Evolutionary conservation across 2,329 filamentous ascomycete species (phyloP).

Genomic region (Periconia sp.): DNA sequence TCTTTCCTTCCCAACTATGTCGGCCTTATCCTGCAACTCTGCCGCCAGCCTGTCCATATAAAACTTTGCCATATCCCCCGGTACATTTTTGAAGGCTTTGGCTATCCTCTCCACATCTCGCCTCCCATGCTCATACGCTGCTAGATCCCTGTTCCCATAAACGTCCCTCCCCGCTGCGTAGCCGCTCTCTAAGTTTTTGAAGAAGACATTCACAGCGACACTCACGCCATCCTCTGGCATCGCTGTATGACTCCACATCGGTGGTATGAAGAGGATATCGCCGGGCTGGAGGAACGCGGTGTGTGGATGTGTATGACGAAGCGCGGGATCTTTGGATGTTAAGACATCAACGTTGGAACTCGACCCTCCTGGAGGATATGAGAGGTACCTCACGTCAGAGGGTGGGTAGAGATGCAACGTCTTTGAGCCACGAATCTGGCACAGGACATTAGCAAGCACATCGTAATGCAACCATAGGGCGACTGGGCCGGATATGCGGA

Average conservation of each 20-base stretch:
- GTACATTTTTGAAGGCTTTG: conserved; percentile 68
- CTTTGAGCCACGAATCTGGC: conserved; percentile 77
- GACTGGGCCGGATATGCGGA: conserved; percentile 79
- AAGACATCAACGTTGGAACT: conserved; percentile 81
- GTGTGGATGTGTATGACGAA: conserved; percentile 62
- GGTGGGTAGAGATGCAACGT: conserved; percentile 80
- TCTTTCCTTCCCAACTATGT: conserved; percentile 12
- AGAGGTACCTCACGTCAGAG: conserved; percentile 70
- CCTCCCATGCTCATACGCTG: conserved; percentile 82
- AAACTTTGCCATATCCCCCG: conserved; percentile 71
- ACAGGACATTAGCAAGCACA: conserved; percentile 87
- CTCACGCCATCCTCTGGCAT: conserved; percentile 63
- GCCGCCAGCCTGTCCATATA: conserved; percentile 75
- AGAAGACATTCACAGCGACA: conserved; percentile 90
- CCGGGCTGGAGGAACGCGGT: conserved; percentile 71
- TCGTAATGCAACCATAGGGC: conserved; percentile 94
- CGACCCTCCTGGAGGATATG: conserved; percentile 77
- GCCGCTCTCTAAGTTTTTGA: conserved; percentile 69
- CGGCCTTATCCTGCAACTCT: conserved; percentile 61
- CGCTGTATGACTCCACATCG: conserved; percentile 81
- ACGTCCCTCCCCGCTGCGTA: conserved; percentile 81
- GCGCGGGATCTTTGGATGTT: conserved; percentile 26
- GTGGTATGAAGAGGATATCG: conserved; percentile 80
- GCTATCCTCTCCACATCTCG: conserved; percentile 72
- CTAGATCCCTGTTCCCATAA: conserved; percentile 86